Evolutionary conservation across 306 rosid species (phyloP), one percentile per base, ranked within the genome.

Genomic region (Cucurbita ficifolia): DNA sequence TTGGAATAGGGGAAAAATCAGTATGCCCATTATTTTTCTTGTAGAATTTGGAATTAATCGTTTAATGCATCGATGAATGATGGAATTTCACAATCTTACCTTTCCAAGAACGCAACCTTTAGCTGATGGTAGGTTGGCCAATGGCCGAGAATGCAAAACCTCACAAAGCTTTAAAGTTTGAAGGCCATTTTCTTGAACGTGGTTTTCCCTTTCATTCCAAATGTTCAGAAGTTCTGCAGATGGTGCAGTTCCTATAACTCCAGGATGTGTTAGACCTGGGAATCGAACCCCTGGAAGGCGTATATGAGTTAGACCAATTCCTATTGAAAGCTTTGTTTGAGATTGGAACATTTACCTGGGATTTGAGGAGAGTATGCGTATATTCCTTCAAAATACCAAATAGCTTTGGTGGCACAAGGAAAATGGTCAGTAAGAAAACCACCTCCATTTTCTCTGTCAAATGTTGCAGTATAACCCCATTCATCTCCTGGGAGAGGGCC

Each of bases 401-500:
- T 87, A 65, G 92, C 90, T 80, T 89, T 90, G 60, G 98, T 86
- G 51, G 98, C 97, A 38, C 75, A 48, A 72, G 98, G 96, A 81
- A 94, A 94, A 83, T 89, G 97, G 70, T 83, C 87, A 38, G 97
- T 94, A 72, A 94, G 88, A 81, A 94, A 94, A 51, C 96, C 91
- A 39, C 98, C 92, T 18, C 95, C 97, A 83, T 90, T 94, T 85
- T 94, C 97, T 83, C 95, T 84, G 84, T 94, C 98, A 80, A 90
- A 90, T 24, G 90, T 86, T 62, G 90, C 96, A 29, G 97, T 94
- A 58, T 61, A 94, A 39, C 98, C 97, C 98, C 96, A 89, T 84
- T 94, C 96, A 88, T 90, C 97, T 43, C 92, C 97, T 0, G 91
- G 87, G 0, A 94, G 88, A 67, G 96, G 98, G 81, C 98, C 98